phyloP scores from a whole-genome alignment of 441 rosid species.

The Flueggea neowawraea region DNA sequence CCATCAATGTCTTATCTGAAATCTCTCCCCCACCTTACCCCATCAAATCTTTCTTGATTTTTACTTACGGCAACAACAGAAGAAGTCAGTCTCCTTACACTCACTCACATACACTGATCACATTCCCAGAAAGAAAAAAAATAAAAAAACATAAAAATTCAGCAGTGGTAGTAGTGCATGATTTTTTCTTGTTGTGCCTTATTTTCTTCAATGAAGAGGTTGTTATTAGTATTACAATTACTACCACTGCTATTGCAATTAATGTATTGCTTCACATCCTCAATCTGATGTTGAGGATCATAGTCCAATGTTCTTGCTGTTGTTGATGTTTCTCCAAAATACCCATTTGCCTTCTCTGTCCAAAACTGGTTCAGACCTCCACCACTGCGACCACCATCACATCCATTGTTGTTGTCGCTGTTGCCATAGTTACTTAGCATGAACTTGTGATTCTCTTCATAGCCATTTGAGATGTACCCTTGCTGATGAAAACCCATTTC shows the following conservation, averaged over 20 bases:
- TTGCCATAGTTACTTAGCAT: conserved; percentile 23
- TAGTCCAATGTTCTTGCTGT: conserved; percentile 11
- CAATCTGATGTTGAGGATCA: conserved; percentile 15
- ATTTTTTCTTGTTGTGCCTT: conserved; percentile 35
- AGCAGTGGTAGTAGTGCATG: conserved; percentile 32
- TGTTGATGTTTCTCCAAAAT: conserved; percentile 15
- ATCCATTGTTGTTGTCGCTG: conserved; percentile 6
- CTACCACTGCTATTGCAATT: conserved; percentile 16
- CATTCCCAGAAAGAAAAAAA: too few species aligned
- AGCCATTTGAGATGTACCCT: conserved; percentile 23
- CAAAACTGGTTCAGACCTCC: conserved; percentile 20
- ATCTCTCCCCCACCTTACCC: conserved; percentile 48
- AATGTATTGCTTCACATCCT: conserved; percentile 47
- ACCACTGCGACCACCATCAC: conserved; percentile 3
- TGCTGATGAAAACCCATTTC: conserved; percentile 27
- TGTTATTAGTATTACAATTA: conserved; percentile 4
- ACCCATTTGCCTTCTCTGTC: conserved; percentile 18
- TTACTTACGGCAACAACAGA: conserved; percentile 30
- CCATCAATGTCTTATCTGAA: conserved; percentile 22
- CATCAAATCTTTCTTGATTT: conserved; percentile 66
- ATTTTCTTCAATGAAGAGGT: conserved; percentile 32
- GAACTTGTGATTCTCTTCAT: conserved; percentile 33
- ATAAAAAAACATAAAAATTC: background rate
- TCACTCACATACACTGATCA: background rate
- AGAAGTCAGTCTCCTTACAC: too few species aligned